These are phyloP conservation scores for Wickerhamomyces tratensis DNA, from an alignment of 805 yeast genomes.

Conservation along the genomic window DNA sequence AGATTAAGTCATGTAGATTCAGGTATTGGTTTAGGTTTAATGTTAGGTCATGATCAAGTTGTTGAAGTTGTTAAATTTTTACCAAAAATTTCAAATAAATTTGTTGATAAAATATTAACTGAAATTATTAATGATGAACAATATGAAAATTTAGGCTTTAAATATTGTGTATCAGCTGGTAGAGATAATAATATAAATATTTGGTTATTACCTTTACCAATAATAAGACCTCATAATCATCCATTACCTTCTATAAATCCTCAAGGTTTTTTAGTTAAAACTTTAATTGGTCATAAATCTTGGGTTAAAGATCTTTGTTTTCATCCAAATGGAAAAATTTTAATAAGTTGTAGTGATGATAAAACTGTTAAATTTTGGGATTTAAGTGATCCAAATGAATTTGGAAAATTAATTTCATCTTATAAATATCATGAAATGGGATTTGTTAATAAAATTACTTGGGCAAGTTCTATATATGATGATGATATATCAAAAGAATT, in stretches of 20 bases:
- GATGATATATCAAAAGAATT: slow-evolving; percentile 17
- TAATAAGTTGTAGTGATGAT: slow-evolving; percentile 75
- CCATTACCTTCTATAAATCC: slow-evolving; percentile 53
- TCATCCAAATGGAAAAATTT: slow-evolving; percentile 68
- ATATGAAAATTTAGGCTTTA: slow-evolving; percentile 40
- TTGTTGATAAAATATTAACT: slow-evolving; percentile 34
- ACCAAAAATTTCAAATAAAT: slow-evolving; percentile 39
- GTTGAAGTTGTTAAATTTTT: slow-evolving; percentile 65
- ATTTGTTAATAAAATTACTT: slow-evolving; percentile 54
- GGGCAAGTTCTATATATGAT: slow-evolving; percentile 36
- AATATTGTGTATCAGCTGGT: slow-evolving; percentile 70
- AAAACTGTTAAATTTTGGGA: slow-evolving; percentile 75
- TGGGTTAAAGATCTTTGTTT: slow-evolving; percentile 70
- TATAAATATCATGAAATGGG: slow-evolving; percentile 56
- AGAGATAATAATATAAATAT: slow-evolving; percentile 67
- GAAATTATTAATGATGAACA: slow-evolving; percentile 10
- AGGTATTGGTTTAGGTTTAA: slow-evolving; percentile 57
- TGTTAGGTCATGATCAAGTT: slow-evolving; percentile 77
- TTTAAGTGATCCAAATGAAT: slow-evolving; percentile 20
- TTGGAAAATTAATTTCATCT: slow-evolving; percentile 37
- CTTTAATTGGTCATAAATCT: slow-evolving; percentile 67
- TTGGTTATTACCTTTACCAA: slow-evolving; percentile 73
- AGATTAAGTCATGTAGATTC: slow-evolving; percentile 56
- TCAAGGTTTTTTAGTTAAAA: slow-evolving; percentile 47
- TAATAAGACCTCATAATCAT: slow-evolving; percentile 38